Percentiles rank a stretch among this genome's conserved stretches.
These are phyloP conservation scores for Persicaria maculosa DNA, from an alignment of 148 eudicot species.

Conservation along the genomic window DNA sequence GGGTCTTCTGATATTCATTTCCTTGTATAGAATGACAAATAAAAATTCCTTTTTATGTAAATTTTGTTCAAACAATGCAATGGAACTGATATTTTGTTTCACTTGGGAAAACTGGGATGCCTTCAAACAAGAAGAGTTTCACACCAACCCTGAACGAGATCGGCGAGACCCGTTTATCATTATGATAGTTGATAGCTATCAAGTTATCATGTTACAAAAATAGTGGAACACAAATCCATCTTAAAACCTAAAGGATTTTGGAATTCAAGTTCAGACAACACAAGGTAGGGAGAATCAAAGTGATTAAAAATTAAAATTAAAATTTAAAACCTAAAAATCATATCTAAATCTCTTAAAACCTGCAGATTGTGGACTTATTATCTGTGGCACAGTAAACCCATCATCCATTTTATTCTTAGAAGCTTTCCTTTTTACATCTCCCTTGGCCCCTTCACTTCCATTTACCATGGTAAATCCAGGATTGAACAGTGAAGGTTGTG, in stretches of 20 bases:
- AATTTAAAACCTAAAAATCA: not conserved
- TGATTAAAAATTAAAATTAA: not conserved
- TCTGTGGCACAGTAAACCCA: constrained; percentile 10
- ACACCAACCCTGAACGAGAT: not conserved
- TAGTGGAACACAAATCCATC: not conserved
- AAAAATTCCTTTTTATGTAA: no score
- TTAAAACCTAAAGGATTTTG: not conserved
- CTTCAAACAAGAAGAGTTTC: not conserved
- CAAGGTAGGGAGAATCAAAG: not conserved
- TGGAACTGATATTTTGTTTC: not conserved
- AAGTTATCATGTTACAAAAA: not conserved
- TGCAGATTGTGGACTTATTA: constrained; percentile 3
- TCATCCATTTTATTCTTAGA: not conserved
- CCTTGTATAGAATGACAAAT: not conserved
- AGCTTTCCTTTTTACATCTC: not conserved
- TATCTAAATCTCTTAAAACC: constrained; percentile 7
- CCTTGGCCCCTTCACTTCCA: not conserved
- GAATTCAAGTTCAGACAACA: not conserved
- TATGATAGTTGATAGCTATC: no score
- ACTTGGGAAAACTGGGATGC: not conserved
- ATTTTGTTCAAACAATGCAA: no score
- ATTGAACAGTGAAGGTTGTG: not conserved
- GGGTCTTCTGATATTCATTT: not conserved
- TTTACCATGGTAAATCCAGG: not conserved
- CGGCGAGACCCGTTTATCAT: no score